Base-by-base conservation (phyloP, 2,329 filamentous ascomycete species). In the Colletotrichum musae region DNA sequence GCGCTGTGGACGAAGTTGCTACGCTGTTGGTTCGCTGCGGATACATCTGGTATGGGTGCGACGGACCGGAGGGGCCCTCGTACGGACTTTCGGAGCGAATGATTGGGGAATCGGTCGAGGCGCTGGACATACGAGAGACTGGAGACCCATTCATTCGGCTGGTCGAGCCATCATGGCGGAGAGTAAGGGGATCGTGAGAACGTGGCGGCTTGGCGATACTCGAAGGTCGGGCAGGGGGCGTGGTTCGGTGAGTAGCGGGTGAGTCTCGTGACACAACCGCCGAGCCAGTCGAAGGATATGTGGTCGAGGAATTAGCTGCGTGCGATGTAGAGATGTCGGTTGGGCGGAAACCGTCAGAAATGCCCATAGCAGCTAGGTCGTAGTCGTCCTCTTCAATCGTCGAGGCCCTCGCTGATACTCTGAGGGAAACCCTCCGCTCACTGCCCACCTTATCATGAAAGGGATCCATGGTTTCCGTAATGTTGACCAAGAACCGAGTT, bases 21-120 rank as follows among this genome's bases (percentile, higher is more conserved):
- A 92, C 83, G 76, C 93, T 95, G 26, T 92, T 87, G 64, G 81
- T 81, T 60, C 90, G 88, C 77, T 97, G 94, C 6, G 92, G 89
- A 78, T 97, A 97, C 89, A 95, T 92, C 73, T 89, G 89, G 77
- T 97, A 97, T 0, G 94, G 93, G 79, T 96, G 93, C 61, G 93
- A 96, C 18, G 94, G 94, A 3, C 91, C 92, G 4, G 88, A 89
- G 1, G 90, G 88, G 6, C 91, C 92, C 61, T 88, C 87, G 72
- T 94, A 93, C 13, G 92, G 92, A 67, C 88, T 91, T 66, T 93
- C 86, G 4, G 84, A 71, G 39, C 79, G 78, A 21, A 85, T 75
- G 47, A 80, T 79, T 3, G 79, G 77, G n/a, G 80, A 78, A 2
- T 79, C 77, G 51, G 79, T 80, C 4, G 81, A 82, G 12, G 73